These are phyloP conservation scores for Microbotryum lychnidis-dioicae DNA, from an alignment of 1,284 basidiomycete genomes.

Conservation along the genomic window DNA sequence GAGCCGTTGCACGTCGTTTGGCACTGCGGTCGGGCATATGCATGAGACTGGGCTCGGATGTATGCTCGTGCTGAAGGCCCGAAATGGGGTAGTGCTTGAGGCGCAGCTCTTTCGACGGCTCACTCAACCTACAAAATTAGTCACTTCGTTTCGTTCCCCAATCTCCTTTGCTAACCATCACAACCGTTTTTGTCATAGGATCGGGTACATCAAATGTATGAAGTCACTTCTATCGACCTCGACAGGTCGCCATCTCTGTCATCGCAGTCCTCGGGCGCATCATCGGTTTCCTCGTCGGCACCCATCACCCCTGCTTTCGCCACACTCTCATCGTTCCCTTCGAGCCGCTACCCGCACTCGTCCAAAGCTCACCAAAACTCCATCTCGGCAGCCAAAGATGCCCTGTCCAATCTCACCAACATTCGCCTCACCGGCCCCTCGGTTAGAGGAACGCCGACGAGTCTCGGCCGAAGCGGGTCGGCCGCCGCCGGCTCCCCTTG, in stretches of 20 bases:
- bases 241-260: conserved; percentile 29
- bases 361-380: neutral
- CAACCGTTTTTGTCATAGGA: too few relatives aligned
- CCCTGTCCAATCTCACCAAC: neutral
- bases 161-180: too few relatives aligned
- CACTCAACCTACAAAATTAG: too few relatives aligned
- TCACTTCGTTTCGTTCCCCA: too few relatives aligned
- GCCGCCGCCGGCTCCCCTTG: neutral
- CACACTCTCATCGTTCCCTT: conserved; percentile 7
- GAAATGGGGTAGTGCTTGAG: too few relatives aligned
- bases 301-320: conserved; percentile 22
- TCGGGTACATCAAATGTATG: too few relatives aligned
- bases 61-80: too few relatives aligned
- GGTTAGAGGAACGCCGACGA: neutral
- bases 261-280: conserved; percentile 20
- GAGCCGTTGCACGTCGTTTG: too few relatives aligned
- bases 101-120: too few relatives aligned
- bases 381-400: neutral
- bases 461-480: neutral
- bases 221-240: conserved; percentile 3
- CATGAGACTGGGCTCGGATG: too few relatives aligned
- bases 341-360: neutral
- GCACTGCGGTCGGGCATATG: too few relatives aligned
- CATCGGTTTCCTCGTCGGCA: conserved; percentile 1
- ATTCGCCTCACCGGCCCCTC: neutral